Conservation (phyloP, 2,329 filamentous ascomycete species). For the Cladosporium sp. region DNA sequence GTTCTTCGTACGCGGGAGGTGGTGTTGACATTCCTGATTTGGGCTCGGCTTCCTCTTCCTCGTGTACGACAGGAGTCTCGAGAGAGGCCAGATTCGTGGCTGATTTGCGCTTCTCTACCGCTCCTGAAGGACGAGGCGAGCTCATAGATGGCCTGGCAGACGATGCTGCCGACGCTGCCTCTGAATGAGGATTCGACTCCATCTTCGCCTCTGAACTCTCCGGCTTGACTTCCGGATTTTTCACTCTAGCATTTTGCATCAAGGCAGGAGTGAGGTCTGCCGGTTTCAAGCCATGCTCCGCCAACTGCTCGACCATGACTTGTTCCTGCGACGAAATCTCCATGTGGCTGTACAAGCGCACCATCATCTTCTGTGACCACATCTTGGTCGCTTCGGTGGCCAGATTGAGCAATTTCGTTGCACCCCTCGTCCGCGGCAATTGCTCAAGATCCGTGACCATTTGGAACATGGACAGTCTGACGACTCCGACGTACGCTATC, state of each 20-base stretch:
- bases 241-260: constrained; percentile 88
- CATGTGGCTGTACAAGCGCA: constrained; percentile 92
- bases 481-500: constrained; percentile 91
- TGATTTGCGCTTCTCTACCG: constrained; percentile 16
- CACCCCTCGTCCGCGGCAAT: constrained; percentile 58
- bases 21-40: constrained; percentile 17
- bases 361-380: constrained; percentile 99
- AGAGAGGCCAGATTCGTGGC: constrained; percentile 23
- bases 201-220: no score
- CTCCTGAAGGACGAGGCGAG: constrained; percentile 22
- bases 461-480: constrained; percentile 71
- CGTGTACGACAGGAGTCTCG: constrained; percentile 31
- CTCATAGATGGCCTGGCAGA: constrained; percentile 31
- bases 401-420: constrained; percentile 67
- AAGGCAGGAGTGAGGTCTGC: constrained; percentile 78
- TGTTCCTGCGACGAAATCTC: constrained; percentile 89
- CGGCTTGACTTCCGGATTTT: constrained; percentile 60
- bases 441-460: constrained; percentile 68
- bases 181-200: background rate
- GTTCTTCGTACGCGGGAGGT: constrained; percentile 55
- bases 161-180: constrained; percentile 16
- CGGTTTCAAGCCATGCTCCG: constrained; percentile 84
- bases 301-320: constrained; percentile 97
- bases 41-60: constrained; percentile 13
- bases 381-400: constrained; percentile 79